These are phyloP conservation scores for Boeremia exigua DNA, from an alignment of 2,329 filamentous ascomycete genomes.

Conservation along the genomic window DNA sequence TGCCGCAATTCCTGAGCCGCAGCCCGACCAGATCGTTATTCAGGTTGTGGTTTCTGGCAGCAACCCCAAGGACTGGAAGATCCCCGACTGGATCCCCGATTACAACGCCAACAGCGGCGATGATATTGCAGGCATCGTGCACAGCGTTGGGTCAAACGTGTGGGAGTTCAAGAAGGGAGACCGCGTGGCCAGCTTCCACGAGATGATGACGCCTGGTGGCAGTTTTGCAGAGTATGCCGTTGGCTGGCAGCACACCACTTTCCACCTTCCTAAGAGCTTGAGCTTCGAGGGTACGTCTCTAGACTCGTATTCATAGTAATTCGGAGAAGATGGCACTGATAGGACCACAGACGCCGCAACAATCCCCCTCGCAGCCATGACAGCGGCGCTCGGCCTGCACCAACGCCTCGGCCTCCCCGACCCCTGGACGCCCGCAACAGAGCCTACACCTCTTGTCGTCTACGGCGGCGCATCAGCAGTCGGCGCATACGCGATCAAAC, in stretches of 20 bases:
- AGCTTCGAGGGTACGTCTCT: conserved; percentile 57
- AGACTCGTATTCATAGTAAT: neutral
- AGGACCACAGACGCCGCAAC: conserved; percentile 49
- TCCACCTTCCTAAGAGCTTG: conserved; percentile 58
- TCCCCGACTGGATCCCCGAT: conserved; percentile 22
- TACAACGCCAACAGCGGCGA: conserved; percentile 56
- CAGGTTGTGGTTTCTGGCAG: conserved; percentile 48
- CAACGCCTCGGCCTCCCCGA: conserved; percentile 49
- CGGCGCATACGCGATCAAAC: conserved; percentile 50
- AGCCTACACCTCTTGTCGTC: conserved; percentile 44
- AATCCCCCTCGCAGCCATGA: conserved; percentile 55
- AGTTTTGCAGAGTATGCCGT: conserved; percentile 68
- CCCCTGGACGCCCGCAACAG: conserved; percentile 45
- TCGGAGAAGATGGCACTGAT: neutral
- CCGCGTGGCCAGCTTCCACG: conserved; percentile 62
- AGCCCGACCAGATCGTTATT: conserved; percentile 46
- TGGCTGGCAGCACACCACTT: conserved; percentile 62
- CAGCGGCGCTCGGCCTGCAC: conserved; percentile 55
- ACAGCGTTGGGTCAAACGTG: conserved; percentile 62
- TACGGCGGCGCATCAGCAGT: conserved; percentile 52
- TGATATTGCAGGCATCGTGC: conserved; percentile 62
- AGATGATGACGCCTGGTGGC: conserved; percentile 60
- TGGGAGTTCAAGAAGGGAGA: conserved; percentile 65
- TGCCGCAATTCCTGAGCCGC: conserved; percentile 39
- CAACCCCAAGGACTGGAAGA: conserved; percentile 59